Percentiles rank a stretch among this genome's conserved stretches.
Conservation (phyloP, 2,329 filamentous ascomycete species). For the Lachnellula willkommii region DNA sequence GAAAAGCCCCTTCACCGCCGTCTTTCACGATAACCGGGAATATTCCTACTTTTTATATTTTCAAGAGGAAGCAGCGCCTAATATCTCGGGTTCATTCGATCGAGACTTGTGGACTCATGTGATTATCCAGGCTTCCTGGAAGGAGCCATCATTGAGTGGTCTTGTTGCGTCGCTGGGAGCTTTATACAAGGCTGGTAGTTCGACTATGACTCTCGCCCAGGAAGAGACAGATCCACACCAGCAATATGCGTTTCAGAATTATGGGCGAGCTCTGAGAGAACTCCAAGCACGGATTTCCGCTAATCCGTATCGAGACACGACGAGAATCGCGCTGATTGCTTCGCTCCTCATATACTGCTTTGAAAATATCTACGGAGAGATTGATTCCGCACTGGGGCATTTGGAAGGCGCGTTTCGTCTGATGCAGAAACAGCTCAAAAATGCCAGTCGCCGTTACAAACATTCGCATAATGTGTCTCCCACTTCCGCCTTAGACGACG, state of each 20-base stretch:
- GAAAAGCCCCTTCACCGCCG: background rate
- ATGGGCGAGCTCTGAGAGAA: constrained; percentile 18
- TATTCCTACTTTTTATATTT: constrained; percentile 22
- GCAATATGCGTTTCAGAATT: constrained; percentile 18
- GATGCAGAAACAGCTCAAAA: constrained; percentile 14
- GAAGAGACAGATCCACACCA: constrained; percentile 9
- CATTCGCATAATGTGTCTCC: constrained; percentile 2
- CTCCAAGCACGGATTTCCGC: constrained; percentile 10
- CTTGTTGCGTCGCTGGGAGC: constrained; percentile 17
- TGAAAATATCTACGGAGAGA: constrained; percentile 19
- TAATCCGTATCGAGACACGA: constrained; percentile 5
- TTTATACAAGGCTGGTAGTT: constrained; percentile 13
- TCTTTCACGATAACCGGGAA: constrained; percentile 16
- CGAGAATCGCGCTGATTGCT: constrained; percentile 18
- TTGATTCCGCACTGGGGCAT: constrained; percentile 13
- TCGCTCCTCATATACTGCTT: constrained; percentile 23
- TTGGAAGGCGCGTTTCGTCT: constrained; percentile 13
- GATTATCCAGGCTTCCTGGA: constrained; percentile 15
- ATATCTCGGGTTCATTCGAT: constrained; percentile 15
- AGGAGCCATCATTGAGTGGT: constrained; percentile 14
- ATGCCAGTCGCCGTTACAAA: background rate
- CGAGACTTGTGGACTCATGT: constrained; percentile 16
- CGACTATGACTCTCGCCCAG: background rate
- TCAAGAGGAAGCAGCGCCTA: constrained; percentile 12
- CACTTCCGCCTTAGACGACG: constrained; percentile 16